These are phyloP conservation scores for Plenodomus biglobosus DNA, from an alignment of 2,329 filamentous ascomycete species.

Conservation along the genomic window DNA sequence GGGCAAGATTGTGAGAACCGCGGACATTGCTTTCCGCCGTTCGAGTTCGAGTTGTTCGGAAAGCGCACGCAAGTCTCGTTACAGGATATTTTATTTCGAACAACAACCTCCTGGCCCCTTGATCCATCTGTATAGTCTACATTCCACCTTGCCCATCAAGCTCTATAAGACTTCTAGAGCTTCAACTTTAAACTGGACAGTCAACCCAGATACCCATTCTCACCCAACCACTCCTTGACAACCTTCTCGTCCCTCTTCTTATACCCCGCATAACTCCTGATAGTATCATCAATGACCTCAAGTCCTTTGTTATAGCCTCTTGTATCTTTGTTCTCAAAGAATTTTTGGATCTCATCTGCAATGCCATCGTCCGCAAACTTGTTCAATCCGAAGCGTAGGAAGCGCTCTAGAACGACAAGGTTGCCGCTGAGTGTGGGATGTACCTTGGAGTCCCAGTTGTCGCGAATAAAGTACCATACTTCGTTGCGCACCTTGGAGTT, in stretches of 20 bases:
- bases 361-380: conserved; percentile 73
- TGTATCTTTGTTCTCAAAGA: conserved; percentile 87
- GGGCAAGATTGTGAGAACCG: no score
- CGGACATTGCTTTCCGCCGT: no score
- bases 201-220: conserved; percentile 57
- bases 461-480: conserved; percentile 84
- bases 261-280: conserved; percentile 81
- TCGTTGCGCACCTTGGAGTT: conserved; percentile 73
- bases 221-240: conserved; percentile 76
- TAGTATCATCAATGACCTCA: conserved; percentile 81
- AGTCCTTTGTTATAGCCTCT: conserved; percentile 83
- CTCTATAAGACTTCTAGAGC: background rate
- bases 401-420: conserved; percentile 85
- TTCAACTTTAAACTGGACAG: conserved; percentile 13
- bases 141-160: background rate
- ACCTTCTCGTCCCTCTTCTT: conserved; percentile 71
- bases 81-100: no score
- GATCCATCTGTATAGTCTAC: background rate
- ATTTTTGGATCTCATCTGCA: conserved; percentile 74
- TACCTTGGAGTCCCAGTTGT: conserved; percentile 72
- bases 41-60: no score
- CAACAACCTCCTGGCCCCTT: background rate
- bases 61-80: no score
- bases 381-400: conserved; percentile 74
- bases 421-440: conserved; percentile 73